These are phyloP conservation scores for Ganoderma boninense DNA, from an alignment of 1,284 basidiomycete species.

Conservation along the genomic window DNA sequence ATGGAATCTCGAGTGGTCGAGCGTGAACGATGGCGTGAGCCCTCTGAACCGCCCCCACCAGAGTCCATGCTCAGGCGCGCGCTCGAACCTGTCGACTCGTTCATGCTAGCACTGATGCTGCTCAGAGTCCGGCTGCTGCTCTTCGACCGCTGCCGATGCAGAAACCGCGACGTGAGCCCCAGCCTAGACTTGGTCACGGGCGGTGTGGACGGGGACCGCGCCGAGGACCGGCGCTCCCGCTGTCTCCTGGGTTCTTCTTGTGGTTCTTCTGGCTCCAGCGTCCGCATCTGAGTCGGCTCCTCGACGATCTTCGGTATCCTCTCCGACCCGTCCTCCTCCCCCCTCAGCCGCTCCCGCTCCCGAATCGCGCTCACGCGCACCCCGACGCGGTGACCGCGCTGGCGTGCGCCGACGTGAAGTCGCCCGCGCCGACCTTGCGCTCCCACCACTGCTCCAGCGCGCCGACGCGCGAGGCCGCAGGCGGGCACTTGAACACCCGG, in stretches of 20 bases:
- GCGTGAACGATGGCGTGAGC: constrained; percentile 28
- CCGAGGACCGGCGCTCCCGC: constrained; percentile 8
- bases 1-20: constrained; percentile 33
- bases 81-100: constrained; percentile 29
- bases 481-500: constrained; percentile 80
- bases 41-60: constrained; percentile 22
- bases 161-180: constrained; percentile 34
- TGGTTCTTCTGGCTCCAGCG: not conserved
- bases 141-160: constrained; percentile 38
- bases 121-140: constrained; percentile 20
- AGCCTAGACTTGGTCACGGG: constrained; percentile 37
- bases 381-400: constrained; percentile 33
- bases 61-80: constrained; percentile 38
- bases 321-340: constrained; percentile 10
- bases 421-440: constrained; percentile 72
- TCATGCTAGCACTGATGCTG: not conserved
- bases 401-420: constrained; percentile 47
- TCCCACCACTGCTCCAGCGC: constrained; percentile 80
- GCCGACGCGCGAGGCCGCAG: constrained; percentile 55
- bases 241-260: not conserved
- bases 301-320: constrained; percentile 35
- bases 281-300: constrained; percentile 14
- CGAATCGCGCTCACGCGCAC: constrained; percentile 36
- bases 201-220: constrained; percentile 10
- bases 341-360: constrained; percentile 25